Percentiles rank a stretch among this genome's conserved stretches.
Conservation (phyloP, 2,329 filamentous ascomycete species). For the Ophiosphaerella korrae region DNA sequence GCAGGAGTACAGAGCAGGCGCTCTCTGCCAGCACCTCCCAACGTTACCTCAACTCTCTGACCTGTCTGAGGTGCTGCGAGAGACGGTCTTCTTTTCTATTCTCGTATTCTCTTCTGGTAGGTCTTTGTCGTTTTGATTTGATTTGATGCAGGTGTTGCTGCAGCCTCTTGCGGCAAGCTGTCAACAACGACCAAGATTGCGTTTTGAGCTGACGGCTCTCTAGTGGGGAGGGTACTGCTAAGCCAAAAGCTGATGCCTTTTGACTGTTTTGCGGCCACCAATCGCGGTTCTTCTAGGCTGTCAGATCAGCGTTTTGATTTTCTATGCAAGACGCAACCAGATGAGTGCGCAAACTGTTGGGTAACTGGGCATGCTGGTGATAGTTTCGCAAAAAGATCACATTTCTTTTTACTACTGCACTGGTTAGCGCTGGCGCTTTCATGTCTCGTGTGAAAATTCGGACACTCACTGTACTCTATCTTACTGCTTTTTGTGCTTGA, state of each 20-base stretch:
- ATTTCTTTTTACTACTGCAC: slow-evolving; percentile 22
- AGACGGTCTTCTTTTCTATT: not conserved
- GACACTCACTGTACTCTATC: slow-evolving; percentile 21
- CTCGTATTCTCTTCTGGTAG: not conserved
- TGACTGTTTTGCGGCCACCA: too few species aligned
- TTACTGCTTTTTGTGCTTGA: not conserved
- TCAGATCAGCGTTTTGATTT: slow-evolving; percentile 6
- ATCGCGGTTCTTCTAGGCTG: not conserved
- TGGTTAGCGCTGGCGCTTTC: slow-evolving; percentile 17
- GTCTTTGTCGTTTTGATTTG: slow-evolving; percentile 9
- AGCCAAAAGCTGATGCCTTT: too few species aligned
- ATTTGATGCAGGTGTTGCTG: slow-evolving; percentile 2
- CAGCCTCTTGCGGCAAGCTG: slow-evolving; percentile 13
- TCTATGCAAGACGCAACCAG: not conserved
- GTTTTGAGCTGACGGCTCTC: slow-evolving; percentile 4
- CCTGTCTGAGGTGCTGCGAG: too few species aligned
- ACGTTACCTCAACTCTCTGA: not conserved
- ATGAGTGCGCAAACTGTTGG: too few species aligned
- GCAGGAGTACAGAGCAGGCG: slow-evolving; percentile 23
- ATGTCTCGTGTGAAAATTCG: not conserved
- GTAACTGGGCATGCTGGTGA: not conserved
- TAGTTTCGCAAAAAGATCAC: slow-evolving; percentile 14
- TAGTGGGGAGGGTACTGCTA: too few species aligned
- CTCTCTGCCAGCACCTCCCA: not conserved
- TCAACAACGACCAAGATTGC: slow-evolving; percentile 16